Percentiles rank a stretch among this genome's conserved stretches.
These are phyloP conservation scores for Rhynchosporium secalis DNA, from an alignment of 2,329 filamentous ascomycete species.

Conservation along the genomic window DNA sequence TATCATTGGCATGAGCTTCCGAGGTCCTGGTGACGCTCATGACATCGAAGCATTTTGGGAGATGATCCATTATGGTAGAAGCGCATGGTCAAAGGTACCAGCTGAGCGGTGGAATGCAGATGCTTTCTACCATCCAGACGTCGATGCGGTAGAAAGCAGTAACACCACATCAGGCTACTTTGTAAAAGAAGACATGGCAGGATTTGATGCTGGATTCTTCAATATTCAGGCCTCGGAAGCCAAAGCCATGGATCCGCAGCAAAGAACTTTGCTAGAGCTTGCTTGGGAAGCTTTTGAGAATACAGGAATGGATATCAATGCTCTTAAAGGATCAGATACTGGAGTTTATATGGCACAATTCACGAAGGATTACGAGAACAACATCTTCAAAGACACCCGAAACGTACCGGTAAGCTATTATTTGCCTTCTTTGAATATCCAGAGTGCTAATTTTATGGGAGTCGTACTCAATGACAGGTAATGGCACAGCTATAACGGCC, in stretches of 20 bases:
- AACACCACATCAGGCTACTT: conserved; percentile 14
- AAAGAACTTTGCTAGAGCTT: conserved; percentile 51
- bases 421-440: not conserved
- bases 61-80: conserved; percentile 46
- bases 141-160: conserved; percentile 26
- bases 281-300: conserved; percentile 38
- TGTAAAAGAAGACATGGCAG: conserved; percentile 20
- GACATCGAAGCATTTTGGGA: conserved; percentile 50
- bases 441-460: not conserved
- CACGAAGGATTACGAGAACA: not conserved
- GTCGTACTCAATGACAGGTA: conserved; percentile 31
- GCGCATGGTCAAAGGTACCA: conserved; percentile 50
- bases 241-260: conserved; percentile 47
- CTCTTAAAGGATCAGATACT: conserved; percentile 48
- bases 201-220: conserved; percentile 31
- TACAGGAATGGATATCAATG: conserved; percentile 43
- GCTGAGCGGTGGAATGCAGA: conserved; percentile 41
- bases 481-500: conserved; percentile 45
- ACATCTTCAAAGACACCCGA: not conserved
- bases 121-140: conserved; percentile 43
- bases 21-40: conserved; percentile 51
- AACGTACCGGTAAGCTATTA: not conserved
- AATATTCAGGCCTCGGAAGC: conserved; percentile 22
- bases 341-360: not conserved
- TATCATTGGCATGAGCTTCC: conserved; percentile 52